Evolutionary conservation across 2,329 filamentous ascomycete species (phyloP).

Genomic region (Mycosphaerella arachidis): DNA sequence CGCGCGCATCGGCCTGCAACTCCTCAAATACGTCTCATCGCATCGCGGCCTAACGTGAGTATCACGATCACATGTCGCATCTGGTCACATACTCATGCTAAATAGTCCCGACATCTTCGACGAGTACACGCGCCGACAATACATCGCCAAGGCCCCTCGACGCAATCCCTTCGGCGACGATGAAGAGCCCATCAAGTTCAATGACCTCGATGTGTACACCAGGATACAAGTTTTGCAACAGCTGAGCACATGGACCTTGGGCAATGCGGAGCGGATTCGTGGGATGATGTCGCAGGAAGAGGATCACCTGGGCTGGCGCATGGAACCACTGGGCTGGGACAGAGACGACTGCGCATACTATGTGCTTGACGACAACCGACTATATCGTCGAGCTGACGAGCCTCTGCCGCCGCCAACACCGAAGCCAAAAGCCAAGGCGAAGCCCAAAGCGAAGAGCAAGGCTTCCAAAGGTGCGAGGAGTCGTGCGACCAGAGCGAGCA

Average conservation of each 20-base stretch:
- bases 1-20: conserved; percentile 73
- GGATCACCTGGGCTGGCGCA: conserved; percentile 46
- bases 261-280: conserved; percentile 79
- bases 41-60: conserved; percentile 86
- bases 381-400: conserved; percentile 83
- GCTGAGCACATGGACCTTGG: conserved; percentile 82
- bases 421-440: conserved; percentile 50
- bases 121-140: conserved; percentile 88
- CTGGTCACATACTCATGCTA: neutral
- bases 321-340: conserved; percentile 86
- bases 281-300: conserved; percentile 83
- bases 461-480: conserved; percentile 52
- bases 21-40: conserved; percentile 90
- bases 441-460: conserved; percentile 57
- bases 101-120: conserved; percentile 79
- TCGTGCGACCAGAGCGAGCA: conserved; percentile 59
- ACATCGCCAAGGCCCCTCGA: conserved; percentile 70
- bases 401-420: conserved; percentile 53
- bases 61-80: neutral
- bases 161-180: conserved; percentile 81
- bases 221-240: conserved; percentile 84
- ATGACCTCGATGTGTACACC: conserved; percentile 74
- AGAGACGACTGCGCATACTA: conserved; percentile 80
- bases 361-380: conserved; percentile 85
- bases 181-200: conserved; percentile 68